These are phyloP conservation scores for Neopestalotiopsis sp. DNA, from an alignment of 2,329 filamentous ascomycete genomes.

Conservation along the genomic window DNA sequence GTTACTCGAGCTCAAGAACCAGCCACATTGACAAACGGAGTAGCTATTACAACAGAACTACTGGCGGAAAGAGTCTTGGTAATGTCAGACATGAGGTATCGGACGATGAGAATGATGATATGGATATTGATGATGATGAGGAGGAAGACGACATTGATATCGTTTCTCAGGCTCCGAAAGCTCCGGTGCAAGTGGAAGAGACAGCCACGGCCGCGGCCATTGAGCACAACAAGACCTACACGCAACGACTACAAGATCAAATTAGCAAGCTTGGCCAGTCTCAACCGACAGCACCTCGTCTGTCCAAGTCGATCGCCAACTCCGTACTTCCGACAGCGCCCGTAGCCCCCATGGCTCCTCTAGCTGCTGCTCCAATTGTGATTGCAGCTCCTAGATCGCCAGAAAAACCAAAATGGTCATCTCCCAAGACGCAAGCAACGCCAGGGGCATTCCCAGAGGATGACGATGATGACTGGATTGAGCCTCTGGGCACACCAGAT, in stretches of 20 bases:
- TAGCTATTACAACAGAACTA: constrained; percentile 76
- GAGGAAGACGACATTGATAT: constrained; percentile 41
- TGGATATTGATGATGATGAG: constrained; percentile 48
- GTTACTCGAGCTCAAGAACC: constrained; percentile 65
- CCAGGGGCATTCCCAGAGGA: constrained; percentile 67
- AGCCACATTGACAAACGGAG: constrained; percentile 78
- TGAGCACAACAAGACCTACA: constrained; percentile 85
- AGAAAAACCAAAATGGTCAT: constrained; percentile 44
- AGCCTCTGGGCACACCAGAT: constrained; percentile 49
- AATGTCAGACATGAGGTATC: constrained; percentile 44
- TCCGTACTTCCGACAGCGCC: constrained; percentile 19
- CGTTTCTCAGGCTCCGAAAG: constrained; percentile 19
- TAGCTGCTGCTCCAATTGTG: constrained; percentile 24
- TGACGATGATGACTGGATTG: constrained; percentile 68
- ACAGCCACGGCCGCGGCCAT: constrained; percentile 58
- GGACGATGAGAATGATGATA: constrained; percentile 51
- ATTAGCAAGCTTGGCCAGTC: constrained; percentile 76
- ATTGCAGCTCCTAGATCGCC: constrained; percentile 35
- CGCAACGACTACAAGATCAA: constrained; percentile 88
- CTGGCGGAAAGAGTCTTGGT: constrained; percentile 75
- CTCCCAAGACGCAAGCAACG: constrained; percentile 45
- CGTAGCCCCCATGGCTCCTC: constrained; percentile 36
- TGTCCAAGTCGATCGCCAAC: constrained; percentile 53
- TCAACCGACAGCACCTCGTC: constrained; percentile 51
- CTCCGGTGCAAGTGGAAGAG: constrained; percentile 45